Evolutionary conservation across 2,329 filamentous ascomycete species (phyloP).

Genomic region (Bimuria novae-zelandiae): DNA sequence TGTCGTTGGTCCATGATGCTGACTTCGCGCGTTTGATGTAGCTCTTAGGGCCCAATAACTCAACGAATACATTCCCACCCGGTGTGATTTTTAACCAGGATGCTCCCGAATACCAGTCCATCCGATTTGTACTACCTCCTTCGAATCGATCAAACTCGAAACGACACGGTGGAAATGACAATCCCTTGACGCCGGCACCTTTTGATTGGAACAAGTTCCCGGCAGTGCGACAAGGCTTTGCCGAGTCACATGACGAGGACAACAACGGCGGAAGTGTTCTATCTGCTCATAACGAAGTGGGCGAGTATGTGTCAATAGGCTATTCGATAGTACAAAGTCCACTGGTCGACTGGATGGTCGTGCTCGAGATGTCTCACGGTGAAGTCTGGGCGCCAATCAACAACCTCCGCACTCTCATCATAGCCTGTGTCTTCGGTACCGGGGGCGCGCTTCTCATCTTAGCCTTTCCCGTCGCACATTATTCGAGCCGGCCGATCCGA

Average conservation of each 20-base stretch:
- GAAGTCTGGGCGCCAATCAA: slow-evolving; percentile 80
- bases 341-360: slow-evolving; percentile 79
- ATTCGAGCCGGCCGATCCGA: slow-evolving; percentile 79
- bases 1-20: background rate
- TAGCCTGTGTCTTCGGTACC: slow-evolving; percentile 85
- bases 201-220: slow-evolving; percentile 68
- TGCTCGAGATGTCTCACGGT: slow-evolving; percentile 74
- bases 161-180: slow-evolving; percentile 36
- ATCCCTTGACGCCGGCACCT: slow-evolving; percentile 26
- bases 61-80: slow-evolving; percentile 61
- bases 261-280: slow-evolving; percentile 74
- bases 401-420: slow-evolving; percentile 75
- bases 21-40: background rate
- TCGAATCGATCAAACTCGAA: slow-evolving; percentile 25
- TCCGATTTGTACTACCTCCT: slow-evolving; percentile 43
- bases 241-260: slow-evolving; percentile 48
- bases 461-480: slow-evolving; percentile 78
- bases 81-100: slow-evolving; percentile 36
- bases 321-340: slow-evolving; percentile 70
- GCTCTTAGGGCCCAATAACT: slow-evolving; percentile 68
- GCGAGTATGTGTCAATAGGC: slow-evolving; percentile 73
- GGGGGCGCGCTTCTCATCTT: slow-evolving; percentile 73
- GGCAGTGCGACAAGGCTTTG: slow-evolving; percentile 65
- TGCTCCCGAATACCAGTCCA: slow-evolving; percentile 29
- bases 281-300: slow-evolving; percentile 74